A percentile compares a stretch with the other conserved stretches of the same genome.
Conservation (phyloP, 805 yeast species). For the Jamesozyma spencerorum region DNA sequence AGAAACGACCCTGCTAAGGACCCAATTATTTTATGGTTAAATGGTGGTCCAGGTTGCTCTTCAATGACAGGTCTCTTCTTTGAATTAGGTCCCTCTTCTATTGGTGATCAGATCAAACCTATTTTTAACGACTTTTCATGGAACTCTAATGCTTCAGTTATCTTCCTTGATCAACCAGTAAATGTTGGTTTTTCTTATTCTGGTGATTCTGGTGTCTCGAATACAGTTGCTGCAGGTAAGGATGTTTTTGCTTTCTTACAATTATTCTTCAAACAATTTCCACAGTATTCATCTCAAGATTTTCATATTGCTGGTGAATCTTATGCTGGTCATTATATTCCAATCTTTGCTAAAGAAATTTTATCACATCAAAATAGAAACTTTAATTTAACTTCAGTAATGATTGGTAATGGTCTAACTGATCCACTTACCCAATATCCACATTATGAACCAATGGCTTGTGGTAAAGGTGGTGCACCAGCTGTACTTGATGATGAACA, state of each 20-base stretch:
- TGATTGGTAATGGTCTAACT: constrained; percentile 88
- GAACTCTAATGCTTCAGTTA: constrained; percentile 69
- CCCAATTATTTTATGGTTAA: constrained; percentile 84
- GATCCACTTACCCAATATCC: constrained; percentile 75
- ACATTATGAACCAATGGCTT: constrained; percentile 85
- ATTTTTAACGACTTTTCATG: constrained; percentile 65
- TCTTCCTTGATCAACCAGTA: constrained; percentile 90
- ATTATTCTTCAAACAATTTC: constrained; percentile 61
- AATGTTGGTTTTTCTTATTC: constrained; percentile 86
- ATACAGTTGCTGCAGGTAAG: constrained; percentile 64
- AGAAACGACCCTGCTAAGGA: constrained; percentile 81
- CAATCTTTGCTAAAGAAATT: constrained; percentile 78
- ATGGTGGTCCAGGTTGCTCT: constrained; percentile 99
- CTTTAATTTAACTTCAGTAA: constrained; percentile 62
- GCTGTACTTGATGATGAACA: constrained; percentile 69
- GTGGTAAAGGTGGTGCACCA: constrained; percentile 83
- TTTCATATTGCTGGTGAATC: constrained; percentile 89
- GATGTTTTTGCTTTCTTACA: constrained; percentile 43
- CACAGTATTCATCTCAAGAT: constrained; percentile 65
- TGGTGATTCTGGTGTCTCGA: constrained; percentile 44
- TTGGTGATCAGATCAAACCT: constrained; percentile 40
- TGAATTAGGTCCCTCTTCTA: constrained; percentile 85
- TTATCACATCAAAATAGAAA: constrained; percentile 50
- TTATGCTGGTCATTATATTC: constrained; percentile 95
- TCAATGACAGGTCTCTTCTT: constrained; percentile 96